Evolutionary conservation across 2,329 filamentous ascomycete species (phyloP).

Genomic region (Clarireedia sp.): DNA sequence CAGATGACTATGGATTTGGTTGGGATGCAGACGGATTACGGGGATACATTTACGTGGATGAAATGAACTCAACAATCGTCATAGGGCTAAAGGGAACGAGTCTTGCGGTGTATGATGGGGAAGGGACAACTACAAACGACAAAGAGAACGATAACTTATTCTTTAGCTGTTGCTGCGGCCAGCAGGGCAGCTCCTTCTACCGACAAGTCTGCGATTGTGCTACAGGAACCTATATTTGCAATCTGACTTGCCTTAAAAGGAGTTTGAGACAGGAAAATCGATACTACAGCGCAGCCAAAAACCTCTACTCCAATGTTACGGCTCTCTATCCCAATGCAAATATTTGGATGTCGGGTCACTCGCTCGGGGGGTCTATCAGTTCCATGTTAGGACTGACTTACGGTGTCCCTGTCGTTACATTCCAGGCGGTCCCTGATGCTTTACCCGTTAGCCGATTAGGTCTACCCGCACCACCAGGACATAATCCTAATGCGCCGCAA

Average conservation of each 20-base stretch:
- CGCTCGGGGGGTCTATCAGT: conserved; percentile 80
- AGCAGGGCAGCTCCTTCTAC: conserved; percentile 86
- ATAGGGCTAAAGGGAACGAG: conserved; percentile 91
- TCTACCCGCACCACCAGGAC: conserved; percentile 74
- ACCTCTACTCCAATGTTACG: conserved; percentile 89
- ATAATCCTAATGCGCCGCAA: conserved; percentile 64
- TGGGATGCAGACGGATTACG: conserved; percentile 86
- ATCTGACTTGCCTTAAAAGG: conserved; percentile 77
- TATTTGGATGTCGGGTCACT: conserved; percentile 88
- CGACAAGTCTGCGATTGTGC: conserved; percentile 91
- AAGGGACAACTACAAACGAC: conserved; percentile 92
- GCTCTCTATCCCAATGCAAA: conserved; percentile 76
- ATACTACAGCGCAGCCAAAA: conserved; percentile 83
- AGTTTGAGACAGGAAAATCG: conserved; percentile 74
- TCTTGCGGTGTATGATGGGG: conserved; percentile 88
- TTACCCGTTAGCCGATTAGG: conserved; percentile 78
- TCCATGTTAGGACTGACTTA: conserved; percentile 89
- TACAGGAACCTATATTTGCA: conserved; percentile 78
- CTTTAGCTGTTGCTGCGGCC: conserved; percentile 95
- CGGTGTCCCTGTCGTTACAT: conserved; percentile 82
- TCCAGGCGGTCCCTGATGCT: conserved; percentile 87
- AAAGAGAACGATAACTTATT: conserved; percentile 97
- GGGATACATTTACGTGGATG: conserved; percentile 86
- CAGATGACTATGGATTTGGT: conserved; percentile 77
- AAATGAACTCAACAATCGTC: conserved; percentile 76